These are phyloP conservation scores for Papiliotrema terrestris DNA, from an alignment of 1,284 basidiomycete species.

Conservation along the genomic window DNA sequence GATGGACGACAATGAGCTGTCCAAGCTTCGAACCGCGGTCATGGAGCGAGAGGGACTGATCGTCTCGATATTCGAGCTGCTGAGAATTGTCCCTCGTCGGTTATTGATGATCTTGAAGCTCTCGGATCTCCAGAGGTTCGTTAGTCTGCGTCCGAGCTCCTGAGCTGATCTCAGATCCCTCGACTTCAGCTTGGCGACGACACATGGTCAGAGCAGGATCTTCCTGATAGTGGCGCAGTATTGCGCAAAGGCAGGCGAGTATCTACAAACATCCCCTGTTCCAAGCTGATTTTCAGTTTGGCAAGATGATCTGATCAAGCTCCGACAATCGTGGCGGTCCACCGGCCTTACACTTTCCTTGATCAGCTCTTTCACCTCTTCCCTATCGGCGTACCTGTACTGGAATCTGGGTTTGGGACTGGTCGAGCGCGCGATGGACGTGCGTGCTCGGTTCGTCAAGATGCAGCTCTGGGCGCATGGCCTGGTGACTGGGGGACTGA, in stretches of 20 bases:
- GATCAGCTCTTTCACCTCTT: slow-evolving; percentile 12
- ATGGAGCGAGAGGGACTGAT: slow-evolving; percentile 75
- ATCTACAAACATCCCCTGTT: background rate
- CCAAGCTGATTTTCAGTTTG: slow-evolving; percentile 56
- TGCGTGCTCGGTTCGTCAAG: slow-evolving; percentile 61
- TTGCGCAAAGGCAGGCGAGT: slow-evolving; percentile 57
- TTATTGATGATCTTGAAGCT: slow-evolving; percentile 47
- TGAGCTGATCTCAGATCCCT: slow-evolving; percentile 34
- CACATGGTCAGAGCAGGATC: slow-evolving; percentile 66
- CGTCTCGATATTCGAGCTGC: slow-evolving; percentile 74
- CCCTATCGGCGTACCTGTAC: slow-evolving; percentile 26
- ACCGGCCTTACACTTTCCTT: slow-evolving; percentile 23
- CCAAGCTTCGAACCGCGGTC: slow-evolving; percentile 61
- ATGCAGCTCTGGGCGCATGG: slow-evolving; percentile 60
- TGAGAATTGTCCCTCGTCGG: slow-evolving; percentile 71
- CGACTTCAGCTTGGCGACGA: slow-evolving; percentile 55
- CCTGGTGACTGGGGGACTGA: slow-evolving; percentile 32
- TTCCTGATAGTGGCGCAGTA: slow-evolving; percentile 91
- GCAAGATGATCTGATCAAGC: slow-evolving; percentile 60
- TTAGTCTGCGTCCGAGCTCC: background rate
- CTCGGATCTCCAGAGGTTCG: slow-evolving; percentile 68
- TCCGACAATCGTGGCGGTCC: slow-evolving; percentile 7
- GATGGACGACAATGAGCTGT: slow-evolving; percentile 70
- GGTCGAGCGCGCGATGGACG: slow-evolving; percentile 58
- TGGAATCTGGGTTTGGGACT: slow-evolving; percentile 34